phyloP scores from a whole-genome alignment of 257 asterid genomes.

The Ophiorrhiza pumila region DNA sequence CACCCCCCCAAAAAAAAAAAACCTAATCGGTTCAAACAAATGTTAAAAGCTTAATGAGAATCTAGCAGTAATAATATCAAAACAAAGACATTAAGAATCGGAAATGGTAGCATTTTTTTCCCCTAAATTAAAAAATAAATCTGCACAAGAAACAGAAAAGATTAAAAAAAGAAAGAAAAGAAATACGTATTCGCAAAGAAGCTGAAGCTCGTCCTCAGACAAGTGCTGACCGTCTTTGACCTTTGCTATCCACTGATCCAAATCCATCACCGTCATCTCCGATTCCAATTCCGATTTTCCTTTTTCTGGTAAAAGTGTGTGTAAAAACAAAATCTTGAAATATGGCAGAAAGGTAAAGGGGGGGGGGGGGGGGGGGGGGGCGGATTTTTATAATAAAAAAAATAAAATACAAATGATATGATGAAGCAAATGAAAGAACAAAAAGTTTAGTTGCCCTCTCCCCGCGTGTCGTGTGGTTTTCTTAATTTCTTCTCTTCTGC shows the following conservation, averaged over 20 bases:
- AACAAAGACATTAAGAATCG: too few species aligned
- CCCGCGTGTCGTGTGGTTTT: too few species aligned
- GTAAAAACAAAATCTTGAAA: too few species aligned
- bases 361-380: too few species aligned
- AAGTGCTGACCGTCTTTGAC: constrained; percentile 98
- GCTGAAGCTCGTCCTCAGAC: constrained; percentile 98
- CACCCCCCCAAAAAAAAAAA: not conserved
- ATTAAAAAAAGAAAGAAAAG: constrained; percentile 6
- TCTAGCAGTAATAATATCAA: too few species aligned
- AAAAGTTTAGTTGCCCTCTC: too few species aligned
- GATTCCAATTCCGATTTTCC: not conserved
- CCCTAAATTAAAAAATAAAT: not conserved
- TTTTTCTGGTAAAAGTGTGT: too few species aligned
- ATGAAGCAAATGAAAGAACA: too few species aligned
- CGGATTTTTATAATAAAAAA: too few species aligned
- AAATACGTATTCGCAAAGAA: constrained; percentile 94
- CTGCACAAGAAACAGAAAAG: not conserved
- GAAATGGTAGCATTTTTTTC: not conserved
- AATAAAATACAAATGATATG: too few species aligned
- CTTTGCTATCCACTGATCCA: constrained; percentile 94
- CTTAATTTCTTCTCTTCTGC: too few species aligned
- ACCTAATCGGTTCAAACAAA: not conserved
- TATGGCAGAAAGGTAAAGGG: too few species aligned
- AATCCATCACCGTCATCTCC: constrained; percentile 58
- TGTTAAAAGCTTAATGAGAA: not conserved